Conservation (phyloP, 1,284 basidiomycete species). For the Trametes sp. region DNA sequence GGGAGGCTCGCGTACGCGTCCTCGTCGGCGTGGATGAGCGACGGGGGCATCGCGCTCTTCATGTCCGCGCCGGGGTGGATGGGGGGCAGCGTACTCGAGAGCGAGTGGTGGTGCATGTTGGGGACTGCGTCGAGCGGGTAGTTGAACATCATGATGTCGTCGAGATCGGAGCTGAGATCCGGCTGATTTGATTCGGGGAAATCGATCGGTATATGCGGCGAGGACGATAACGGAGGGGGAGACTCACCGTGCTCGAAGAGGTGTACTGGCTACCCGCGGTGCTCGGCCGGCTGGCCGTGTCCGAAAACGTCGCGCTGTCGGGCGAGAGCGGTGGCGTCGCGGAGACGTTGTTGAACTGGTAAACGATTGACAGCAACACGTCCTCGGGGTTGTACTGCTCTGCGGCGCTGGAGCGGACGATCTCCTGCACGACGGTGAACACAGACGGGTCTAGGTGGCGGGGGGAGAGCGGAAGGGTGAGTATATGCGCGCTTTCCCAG, state of each 20-base stretch:
- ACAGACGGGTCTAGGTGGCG: conserved; percentile 58
- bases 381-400: conserved; percentile 28
- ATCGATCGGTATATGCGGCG: conserved; percentile 1
- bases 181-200: conserved; percentile 6
- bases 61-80: conserved; percentile 21
- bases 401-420: conserved; percentile 41
- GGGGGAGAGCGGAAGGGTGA: not conserved
- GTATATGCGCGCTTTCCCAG: conserved; percentile 13
- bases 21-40: conserved; percentile 39
- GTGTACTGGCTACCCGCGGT: conserved; percentile 38
- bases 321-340: conserved; percentile 37
- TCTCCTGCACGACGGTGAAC: conserved; percentile 64
- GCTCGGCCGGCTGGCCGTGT: conserved; percentile 26
- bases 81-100: conserved; percentile 12
- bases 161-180: conserved; percentile 26
- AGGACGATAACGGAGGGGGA: not conserved
- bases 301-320: conserved; percentile 29
- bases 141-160: conserved; percentile 35
- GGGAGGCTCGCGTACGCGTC: conserved; percentile 42
- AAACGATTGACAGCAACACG: conserved; percentile 37
- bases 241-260: conserved; percentile 37
- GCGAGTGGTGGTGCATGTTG: conserved; percentile 11
- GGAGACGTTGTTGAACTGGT: conserved; percentile 37
- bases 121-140: conserved; percentile 28
- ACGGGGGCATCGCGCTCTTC: conserved; percentile 26